Conservation (phyloP, 805 yeast genomes). For the Zygosaccharomyces rouxii region DNA sequence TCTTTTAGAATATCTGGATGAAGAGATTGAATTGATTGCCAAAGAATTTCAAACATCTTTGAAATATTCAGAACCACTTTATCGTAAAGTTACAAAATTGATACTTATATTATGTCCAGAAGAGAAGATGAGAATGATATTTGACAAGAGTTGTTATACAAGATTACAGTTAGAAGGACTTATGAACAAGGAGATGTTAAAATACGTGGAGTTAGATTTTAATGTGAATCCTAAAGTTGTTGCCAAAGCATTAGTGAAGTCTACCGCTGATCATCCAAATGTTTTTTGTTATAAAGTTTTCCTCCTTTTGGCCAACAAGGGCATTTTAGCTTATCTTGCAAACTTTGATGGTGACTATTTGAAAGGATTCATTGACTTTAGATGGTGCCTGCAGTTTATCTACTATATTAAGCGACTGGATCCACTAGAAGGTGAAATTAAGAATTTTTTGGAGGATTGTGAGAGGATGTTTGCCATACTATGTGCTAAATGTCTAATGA, state of each 20-base stretch:
- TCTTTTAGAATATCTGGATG: conserved; percentile 1
- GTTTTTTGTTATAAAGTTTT: conserved; percentile 5
- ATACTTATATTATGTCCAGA: conserved; percentile 5
- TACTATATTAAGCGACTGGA: conserved; percentile 10
- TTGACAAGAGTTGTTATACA: conserved; percentile 1
- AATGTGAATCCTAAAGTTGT: conserved; percentile 20
- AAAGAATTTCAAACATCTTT: background rate
- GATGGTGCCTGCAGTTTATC: conserved; percentile 24
- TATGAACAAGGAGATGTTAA: conserved; percentile 13
- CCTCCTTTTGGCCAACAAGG: conserved; percentile 10
- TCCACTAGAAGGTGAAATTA: background rate
- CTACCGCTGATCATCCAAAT: background rate
- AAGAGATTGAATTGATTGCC: background rate
- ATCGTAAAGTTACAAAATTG: conserved; percentile 1
- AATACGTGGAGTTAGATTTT: conserved; percentile 22
- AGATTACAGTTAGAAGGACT: conserved; percentile 5
- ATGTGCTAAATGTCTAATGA: conserved; percentile 15
- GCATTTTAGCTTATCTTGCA: conserved; percentile 5
- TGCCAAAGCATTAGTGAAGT: conserved; percentile 13
- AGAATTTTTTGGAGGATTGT: conserved; percentile 9
- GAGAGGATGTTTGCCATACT: conserved; percentile 15
- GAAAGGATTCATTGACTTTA: conserved; percentile 16
- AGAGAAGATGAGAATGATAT: background rate
- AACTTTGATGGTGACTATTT: conserved; percentile 13
- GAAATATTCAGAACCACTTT: conserved; percentile 5